Percentiles rank a stretch among this genome's conserved stretches.
phyloP scores from a whole-genome alignment of 805 yeast genomes.

The Brettanomyces naardenensis region DNA sequence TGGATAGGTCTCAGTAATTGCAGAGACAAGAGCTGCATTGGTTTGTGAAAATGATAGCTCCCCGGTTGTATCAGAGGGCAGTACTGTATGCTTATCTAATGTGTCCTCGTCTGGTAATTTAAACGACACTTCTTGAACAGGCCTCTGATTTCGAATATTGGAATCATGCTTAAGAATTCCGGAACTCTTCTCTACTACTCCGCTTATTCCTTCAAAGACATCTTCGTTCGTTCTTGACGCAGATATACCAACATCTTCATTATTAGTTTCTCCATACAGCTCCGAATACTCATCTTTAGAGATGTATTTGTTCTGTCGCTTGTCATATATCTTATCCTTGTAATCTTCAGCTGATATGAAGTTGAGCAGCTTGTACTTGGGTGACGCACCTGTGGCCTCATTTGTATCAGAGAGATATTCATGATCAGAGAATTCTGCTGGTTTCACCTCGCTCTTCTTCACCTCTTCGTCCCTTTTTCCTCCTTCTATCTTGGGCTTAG shows the following conservation, averaged over 20 bases:
- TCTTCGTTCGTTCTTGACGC: background rate
- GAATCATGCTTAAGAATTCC: background rate
- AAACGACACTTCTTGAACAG: constrained; percentile 19
- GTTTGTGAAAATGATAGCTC: constrained; percentile 43
- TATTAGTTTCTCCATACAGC: background rate
- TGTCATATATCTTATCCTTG: constrained; percentile 24
- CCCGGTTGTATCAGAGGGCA: background rate
- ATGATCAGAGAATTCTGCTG: background rate
- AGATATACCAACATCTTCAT: background rate
- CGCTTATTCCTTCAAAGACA: background rate
- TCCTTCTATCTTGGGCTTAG: constrained; percentile 13
- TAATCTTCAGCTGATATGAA: constrained; percentile 26
- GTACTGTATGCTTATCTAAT: background rate
- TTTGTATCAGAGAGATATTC: background rate
- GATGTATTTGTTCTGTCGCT: constrained; percentile 18
- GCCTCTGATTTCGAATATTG: background rate
- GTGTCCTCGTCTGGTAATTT: constrained; percentile 9
- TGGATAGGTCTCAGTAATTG: constrained; percentile 36
- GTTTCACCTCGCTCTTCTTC: too few relatives aligned
- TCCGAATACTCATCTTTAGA: constrained; percentile 12
- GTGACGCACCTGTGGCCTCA: background rate
- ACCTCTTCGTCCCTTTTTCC: background rate
- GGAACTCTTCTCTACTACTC: background rate
- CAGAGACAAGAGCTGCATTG: constrained; percentile 33
- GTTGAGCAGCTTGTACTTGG: constrained; percentile 18